Evolutionary conservation across 352 stramenopile species (phyloP).

Genomic region (Phytopythium helicoides): DNA sequence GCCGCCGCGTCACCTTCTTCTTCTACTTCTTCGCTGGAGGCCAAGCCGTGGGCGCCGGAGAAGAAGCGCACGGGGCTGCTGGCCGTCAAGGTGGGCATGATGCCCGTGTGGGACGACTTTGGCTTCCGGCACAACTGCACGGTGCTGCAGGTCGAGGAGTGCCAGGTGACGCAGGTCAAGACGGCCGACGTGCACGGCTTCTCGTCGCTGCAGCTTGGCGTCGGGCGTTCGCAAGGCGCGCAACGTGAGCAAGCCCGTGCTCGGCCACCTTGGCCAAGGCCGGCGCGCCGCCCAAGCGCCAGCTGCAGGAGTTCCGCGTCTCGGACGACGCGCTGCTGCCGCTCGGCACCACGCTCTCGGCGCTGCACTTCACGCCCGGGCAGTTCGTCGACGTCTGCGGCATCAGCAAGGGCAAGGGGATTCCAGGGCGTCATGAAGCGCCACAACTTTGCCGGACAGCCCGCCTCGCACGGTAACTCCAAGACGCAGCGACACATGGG

Average conservation of each 20-base stretch:
- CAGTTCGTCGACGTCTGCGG: constrained; percentile 98
- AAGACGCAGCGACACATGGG: constrained; percentile 96
- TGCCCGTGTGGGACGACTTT: constrained; percentile 98
- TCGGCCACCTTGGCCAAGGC: constrained; percentile 92
- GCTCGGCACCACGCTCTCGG: constrained; percentile 92
- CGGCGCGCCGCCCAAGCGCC: constrained; percentile 90
- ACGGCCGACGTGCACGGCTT: constrained; percentile 93
- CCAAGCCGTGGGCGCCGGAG: too few relatives aligned
- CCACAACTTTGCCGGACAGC: constrained; percentile 96
- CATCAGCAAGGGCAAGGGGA: constrained; percentile 89
- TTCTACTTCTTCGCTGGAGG: constrained; percentile 33
- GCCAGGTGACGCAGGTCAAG: constrained; percentile 96
- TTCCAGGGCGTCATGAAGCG: constrained; percentile 98
- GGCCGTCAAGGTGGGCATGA: constrained; percentile 98
- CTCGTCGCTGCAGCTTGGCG: constrained; percentile 94
- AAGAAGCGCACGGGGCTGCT: constrained; percentile 89
- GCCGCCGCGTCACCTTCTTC: constrained; percentile 4
- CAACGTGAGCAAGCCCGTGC: constrained; percentile 93
- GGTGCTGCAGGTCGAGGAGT: constrained; percentile 88
- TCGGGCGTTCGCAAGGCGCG: constrained; percentile 95
- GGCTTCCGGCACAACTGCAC: constrained; percentile 97
- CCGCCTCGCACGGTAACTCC: constrained; percentile 97
- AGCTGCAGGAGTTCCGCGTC: constrained; percentile 95
- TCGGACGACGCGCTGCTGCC: constrained; percentile 88
- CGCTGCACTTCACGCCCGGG: constrained; percentile 97